phyloP scores from a whole-genome alignment of 2,329 filamentous ascomycete species.

The Talaromyces sp. region DNA sequence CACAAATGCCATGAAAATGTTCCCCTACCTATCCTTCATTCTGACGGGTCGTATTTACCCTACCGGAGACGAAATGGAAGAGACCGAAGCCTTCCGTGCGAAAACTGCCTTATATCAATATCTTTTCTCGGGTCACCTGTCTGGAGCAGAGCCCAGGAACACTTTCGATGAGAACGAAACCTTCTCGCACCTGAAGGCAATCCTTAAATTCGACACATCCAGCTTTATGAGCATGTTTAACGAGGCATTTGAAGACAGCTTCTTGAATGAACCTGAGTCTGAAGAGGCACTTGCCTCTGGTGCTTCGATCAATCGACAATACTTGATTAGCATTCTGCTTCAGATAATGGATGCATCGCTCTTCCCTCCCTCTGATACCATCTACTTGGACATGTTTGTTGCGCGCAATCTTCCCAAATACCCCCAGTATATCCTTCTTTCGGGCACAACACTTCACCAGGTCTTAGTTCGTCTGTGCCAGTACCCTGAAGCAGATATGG shows the following conservation, averaged over 20 bases:
- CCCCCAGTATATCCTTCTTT: slow-evolving; percentile 89
- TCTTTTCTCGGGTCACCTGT: slow-evolving; percentile 76
- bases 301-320: slow-evolving; percentile 82
- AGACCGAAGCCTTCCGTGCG: slow-evolving; percentile 71
- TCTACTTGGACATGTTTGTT: slow-evolving; percentile 98
- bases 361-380: slow-evolving; percentile 78
- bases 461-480: slow-evolving; percentile 81
- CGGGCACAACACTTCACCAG: slow-evolving; percentile 79
- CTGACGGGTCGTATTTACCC: slow-evolving; percentile 92
- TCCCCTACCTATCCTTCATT: slow-evolving; percentile 90
- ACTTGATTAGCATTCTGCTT: slow-evolving; percentile 84
- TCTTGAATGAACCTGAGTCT: slow-evolving; percentile 77
- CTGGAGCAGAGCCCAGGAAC: slow-evolving; percentile 15
- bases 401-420: slow-evolving; percentile 95
- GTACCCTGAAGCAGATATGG: slow-evolving; percentile 77
- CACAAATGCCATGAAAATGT: slow-evolving; percentile 80
- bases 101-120: slow-evolving; percentile 93
- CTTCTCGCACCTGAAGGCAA: slow-evolving; percentile 81
- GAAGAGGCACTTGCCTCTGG: slow-evolving; percentile 58
- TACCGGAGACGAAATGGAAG: slow-evolving; percentile 73
- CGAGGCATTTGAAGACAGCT: slow-evolving; percentile 94
- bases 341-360: slow-evolving; percentile 77
- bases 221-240: slow-evolving; percentile 95
- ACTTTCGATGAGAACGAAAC: slow-evolving; percentile 65
- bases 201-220: slow-evolving; percentile 84